Evolutionary conservation across 2,329 filamentous ascomycete genomes (phyloP).

Genomic region (Claviceps digitariae): DNA sequence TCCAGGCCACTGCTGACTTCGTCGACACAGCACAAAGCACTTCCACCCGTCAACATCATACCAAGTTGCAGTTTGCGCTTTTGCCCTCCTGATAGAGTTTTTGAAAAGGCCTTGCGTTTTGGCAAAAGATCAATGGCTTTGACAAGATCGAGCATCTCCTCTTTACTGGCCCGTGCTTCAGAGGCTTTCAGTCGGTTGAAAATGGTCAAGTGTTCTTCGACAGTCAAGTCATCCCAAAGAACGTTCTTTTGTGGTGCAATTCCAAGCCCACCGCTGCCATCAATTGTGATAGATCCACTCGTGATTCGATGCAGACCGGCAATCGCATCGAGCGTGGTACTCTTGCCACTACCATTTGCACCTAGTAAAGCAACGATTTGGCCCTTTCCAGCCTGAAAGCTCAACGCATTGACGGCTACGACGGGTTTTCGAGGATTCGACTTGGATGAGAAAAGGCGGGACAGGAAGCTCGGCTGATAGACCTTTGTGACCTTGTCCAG

Average conservation of each 20-base stretch:
- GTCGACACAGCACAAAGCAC: constrained; percentile 77
- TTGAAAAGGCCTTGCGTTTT: constrained; percentile 59
- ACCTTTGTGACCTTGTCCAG: constrained; percentile 65
- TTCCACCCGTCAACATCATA: constrained; percentile 90
- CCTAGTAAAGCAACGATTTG: constrained; percentile 79
- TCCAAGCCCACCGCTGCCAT: constrained; percentile 66
- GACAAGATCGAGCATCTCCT: constrained; percentile 51
- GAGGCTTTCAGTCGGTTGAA: constrained; percentile 73
- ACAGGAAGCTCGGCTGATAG: constrained; percentile 54
- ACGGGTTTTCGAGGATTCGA: constrained; percentile 44
- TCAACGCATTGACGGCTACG: constrained; percentile 63
- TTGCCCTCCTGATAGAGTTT: constrained; percentile 78
- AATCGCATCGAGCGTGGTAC: constrained; percentile 77
- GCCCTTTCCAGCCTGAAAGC: constrained; percentile 56
- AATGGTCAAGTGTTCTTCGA: constrained; percentile 69
- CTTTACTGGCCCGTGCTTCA: constrained; percentile 37
- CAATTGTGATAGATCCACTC: constrained; percentile 61
- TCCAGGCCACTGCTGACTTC: constrained; percentile 85
- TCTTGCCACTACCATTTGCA: constrained; percentile 84
- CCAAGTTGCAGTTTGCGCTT: constrained; percentile 86
- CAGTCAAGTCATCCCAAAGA: constrained; percentile 78
- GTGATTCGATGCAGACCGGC: constrained; percentile 69
- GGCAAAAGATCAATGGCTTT: constrained; percentile 57
- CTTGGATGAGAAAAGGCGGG: constrained; percentile 30
- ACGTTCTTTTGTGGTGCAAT: constrained; percentile 91